Percentiles rank a stretch among this genome's conserved stretches.
phyloP scores from a whole-genome alignment of 2,329 filamentous ascomycete species.

The Fusarium sp. region DNA sequence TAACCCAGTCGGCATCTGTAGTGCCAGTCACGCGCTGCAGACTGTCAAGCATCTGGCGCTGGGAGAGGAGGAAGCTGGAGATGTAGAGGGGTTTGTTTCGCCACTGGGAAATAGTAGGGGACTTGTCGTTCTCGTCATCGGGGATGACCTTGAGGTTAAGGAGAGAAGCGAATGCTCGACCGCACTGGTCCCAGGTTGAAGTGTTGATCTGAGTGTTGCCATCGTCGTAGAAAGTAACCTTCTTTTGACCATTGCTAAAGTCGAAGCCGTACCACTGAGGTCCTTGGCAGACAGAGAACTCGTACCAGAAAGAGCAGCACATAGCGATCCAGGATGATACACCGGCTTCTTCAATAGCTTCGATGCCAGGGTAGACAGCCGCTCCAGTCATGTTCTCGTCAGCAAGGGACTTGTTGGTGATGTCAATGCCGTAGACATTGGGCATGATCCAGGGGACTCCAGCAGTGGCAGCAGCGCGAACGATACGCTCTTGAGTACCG shows the following conservation, averaged over 20 bases:
- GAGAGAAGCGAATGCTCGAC: conserved; percentile 63
- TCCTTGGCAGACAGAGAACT: conserved; percentile 59
- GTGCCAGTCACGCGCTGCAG: conserved; percentile 68
- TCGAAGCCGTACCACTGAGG: conserved; percentile 61
- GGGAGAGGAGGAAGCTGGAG: conserved; percentile 67
- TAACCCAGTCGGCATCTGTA: conserved; percentile 61
- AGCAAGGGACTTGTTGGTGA: conserved; percentile 53
- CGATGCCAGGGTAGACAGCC: conserved; percentile 41
- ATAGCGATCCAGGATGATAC: conserved; percentile 60
- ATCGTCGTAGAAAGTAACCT: conserved; percentile 63
- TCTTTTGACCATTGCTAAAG: conserved; percentile 50
- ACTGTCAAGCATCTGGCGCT: conserved; percentile 72
- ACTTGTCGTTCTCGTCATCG: conserved; percentile 51
- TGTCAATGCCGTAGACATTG: conserved; percentile 59
- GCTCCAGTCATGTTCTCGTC: conserved; percentile 47
- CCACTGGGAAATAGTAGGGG: conserved; percentile 48
- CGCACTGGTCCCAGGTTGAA: conserved; percentile 69
- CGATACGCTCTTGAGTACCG: conserved; percentile 60
- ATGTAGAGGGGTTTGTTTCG: conserved; percentile 62
- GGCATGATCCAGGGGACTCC: conserved; percentile 67
- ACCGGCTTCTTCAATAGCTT: conserved; percentile 55
- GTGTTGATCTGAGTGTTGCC: conserved; percentile 67
- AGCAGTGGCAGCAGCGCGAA: conserved; percentile 65
- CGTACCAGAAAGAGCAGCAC: conserved; percentile 67
- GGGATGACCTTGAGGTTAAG: conserved; percentile 59